Evolutionary conservation across 441 rosid genomes (phyloP), one percentile per base, ranked within the genome.

Genomic region (Aleurites moluccanus): DNA sequence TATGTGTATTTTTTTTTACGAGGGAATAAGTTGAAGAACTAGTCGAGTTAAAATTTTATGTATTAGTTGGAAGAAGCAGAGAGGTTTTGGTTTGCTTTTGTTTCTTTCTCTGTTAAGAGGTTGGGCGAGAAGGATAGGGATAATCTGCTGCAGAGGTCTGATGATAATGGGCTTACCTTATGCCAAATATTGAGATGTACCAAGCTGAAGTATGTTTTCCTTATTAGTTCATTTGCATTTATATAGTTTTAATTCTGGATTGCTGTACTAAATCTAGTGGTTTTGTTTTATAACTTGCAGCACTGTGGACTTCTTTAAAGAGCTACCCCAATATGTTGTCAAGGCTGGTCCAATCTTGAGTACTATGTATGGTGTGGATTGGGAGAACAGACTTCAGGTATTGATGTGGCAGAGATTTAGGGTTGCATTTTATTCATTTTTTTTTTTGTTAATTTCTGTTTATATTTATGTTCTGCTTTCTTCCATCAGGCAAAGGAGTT

Each of bases 381-480:
- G 98, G 97, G 95, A 91, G 86, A 88, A 63, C 67, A 88, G 83
- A 80, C 93, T 95, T n/a, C 90, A 93, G 98, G 99, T 95, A 83
- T 70, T 79, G 55, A 61, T 28, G 50, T 16, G 45, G 75, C 38
- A 33, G 27, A 49, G 30, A 72, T 44, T 64, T 42, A 35, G 53
- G 30, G 40, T 44, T 38, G 6, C 49, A 23, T 68, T 61, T 50
- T 50, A 20, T 38, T 38, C 28, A 6, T 56, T 64, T 16, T 67
- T 50, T n/a, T 60, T 50, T n/a, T n/a, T n/a, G n/a, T n/a, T 67
- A 10, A 57, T 40, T 81, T 44, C 30, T 25, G 49, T 60, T 33
- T 27, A 3, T 50, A 15, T 71, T 63, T 73, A 30, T 77, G 49
- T 80, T 59, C 45, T 44, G 70, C 67, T 83, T 77, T 59, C 35